These are phyloP conservation scores for Neopestalotiopsis sp. DNA, from an alignment of 2,329 filamentous ascomycete genomes.

Conservation along the genomic window DNA sequence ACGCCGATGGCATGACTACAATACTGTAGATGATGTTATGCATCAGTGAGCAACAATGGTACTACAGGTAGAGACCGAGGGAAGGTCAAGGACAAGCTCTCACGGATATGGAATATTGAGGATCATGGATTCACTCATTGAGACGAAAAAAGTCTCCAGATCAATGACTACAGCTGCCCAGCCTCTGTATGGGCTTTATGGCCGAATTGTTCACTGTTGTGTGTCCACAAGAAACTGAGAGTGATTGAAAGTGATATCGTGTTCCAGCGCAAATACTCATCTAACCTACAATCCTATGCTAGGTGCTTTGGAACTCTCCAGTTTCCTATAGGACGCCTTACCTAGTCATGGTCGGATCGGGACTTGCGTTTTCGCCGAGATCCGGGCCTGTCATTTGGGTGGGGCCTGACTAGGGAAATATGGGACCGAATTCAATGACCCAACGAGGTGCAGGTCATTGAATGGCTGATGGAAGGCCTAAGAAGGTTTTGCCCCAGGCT, in stretches of 20 bases:
- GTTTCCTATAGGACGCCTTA: background rate
- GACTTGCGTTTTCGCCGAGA: conserved; percentile 13
- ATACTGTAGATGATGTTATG: background rate
- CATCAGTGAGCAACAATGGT: background rate
- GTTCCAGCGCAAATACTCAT: no score
- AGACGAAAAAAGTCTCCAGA: background rate
- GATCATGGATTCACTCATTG: background rate
- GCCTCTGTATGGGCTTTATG: background rate
- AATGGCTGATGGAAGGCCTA: background rate
- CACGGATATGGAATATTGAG: background rate
- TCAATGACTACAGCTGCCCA: background rate
- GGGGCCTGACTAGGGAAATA: background rate
- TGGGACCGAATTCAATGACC: background rate
- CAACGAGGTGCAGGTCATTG: background rate
- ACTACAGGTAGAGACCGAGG: background rate
- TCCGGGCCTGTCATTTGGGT: background rate
- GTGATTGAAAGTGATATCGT: background rate
- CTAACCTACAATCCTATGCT: no score
- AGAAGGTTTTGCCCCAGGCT: background rate
- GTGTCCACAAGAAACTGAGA: background rate
- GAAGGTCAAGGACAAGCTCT: no score
- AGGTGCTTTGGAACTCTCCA: background rate
- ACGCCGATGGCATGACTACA: background rate
- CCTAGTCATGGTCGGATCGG: background rate
- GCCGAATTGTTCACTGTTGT: no score